Evolutionary conservation across 805 yeast genomes (phyloP), one percentile per base, ranked within the genome.

Genomic region (Wickerhamiella qilinensis): DNA sequence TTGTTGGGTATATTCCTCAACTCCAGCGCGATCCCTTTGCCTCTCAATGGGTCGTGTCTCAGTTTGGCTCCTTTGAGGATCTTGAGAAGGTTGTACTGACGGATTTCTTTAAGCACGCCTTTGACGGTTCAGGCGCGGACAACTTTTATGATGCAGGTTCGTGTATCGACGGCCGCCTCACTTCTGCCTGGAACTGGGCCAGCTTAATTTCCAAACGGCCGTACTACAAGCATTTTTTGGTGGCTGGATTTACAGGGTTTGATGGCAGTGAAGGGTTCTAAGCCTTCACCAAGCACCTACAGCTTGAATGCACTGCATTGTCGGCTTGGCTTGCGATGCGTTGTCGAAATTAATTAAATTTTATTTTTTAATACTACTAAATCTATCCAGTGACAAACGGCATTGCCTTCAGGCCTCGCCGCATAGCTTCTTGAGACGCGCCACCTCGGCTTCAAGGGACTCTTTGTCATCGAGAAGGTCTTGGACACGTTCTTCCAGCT

Each of bases 121-220:
- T 77, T 55, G 84, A 78, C 54, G 86, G 91, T 2, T 75, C 83
- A 8, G 93, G 93, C 35, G 85, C 86, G 8, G 84, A 79, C 51
- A 80, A 80, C 55, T 80, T 77, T 55, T 79, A 75, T 53, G 79
- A 78, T 65, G 82, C 85, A 22, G 93, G 93, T 2, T 73, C 82
- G 2, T 80, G 93, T 58, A 80, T 80, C 36, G 93, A 80, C 54
- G 93, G 91, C 17, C 69, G 86, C 38, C 60, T 80, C 35, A 80
- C 91, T 0, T 71, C 80, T 38, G 82, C 85, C 2, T 81, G 88
- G 83, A 81, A 79, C 50, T 81, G 82, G 67, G 79, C 85, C 39
- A 80, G 79, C 52, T 68, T 68, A 45, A 72, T 80, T 30, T 59
- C 74, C 20, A 75, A 77, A 51, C 78, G 77, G 49, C 65, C 68